A percentile compares a stretch with the other conserved stretches of the same genome.
Conservation (phyloP, 495 filamentous ascomycete genomes). For the Penicillium lagena region DNA sequence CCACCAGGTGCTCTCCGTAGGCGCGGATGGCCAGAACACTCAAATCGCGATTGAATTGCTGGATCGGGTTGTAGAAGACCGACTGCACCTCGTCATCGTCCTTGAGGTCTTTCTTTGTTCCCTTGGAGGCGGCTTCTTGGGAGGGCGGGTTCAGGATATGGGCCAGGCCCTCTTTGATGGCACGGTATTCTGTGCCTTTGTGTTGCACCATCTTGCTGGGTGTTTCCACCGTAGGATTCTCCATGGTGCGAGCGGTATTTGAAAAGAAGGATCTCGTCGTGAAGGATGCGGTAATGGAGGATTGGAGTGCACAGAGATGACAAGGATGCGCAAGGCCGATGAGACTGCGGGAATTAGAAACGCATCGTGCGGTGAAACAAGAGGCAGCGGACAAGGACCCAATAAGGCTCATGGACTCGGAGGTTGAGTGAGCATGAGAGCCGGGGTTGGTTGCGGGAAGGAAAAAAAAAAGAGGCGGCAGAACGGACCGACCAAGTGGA, state of each 20-base stretch:
- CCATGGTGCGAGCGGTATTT: conserved; percentile 7
- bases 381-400: neutral
- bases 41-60: conserved; percentile 96
- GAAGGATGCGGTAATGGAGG: neutral
- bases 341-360: neutral
- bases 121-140: conserved; percentile 40
- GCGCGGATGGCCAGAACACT: conserved; percentile 85
- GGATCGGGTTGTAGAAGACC: conserved; percentile 98
- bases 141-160: conserved; percentile 54
- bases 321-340: too few relatives aligned
- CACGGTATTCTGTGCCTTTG: conserved; percentile 50
- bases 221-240: conserved; percentile 2
- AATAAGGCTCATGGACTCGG: neutral
- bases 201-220: conserved; percentile 21
- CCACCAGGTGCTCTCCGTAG: conserved; percentile 64
- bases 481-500: neutral
- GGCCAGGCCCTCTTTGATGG: conserved; percentile 63
- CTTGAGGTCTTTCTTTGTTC: conserved; percentile 32
- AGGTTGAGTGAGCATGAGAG: too few relatives aligned
- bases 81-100: conserved; percentile 55
- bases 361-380: neutral
- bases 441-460: too few relatives aligned
- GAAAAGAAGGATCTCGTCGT: neutral
- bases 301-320: too few relatives aligned
- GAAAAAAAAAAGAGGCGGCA: neutral